Base-by-base conservation (phyloP, 2,329 filamentous ascomycete species). In the Colletotrichum chlorophyti region DNA sequence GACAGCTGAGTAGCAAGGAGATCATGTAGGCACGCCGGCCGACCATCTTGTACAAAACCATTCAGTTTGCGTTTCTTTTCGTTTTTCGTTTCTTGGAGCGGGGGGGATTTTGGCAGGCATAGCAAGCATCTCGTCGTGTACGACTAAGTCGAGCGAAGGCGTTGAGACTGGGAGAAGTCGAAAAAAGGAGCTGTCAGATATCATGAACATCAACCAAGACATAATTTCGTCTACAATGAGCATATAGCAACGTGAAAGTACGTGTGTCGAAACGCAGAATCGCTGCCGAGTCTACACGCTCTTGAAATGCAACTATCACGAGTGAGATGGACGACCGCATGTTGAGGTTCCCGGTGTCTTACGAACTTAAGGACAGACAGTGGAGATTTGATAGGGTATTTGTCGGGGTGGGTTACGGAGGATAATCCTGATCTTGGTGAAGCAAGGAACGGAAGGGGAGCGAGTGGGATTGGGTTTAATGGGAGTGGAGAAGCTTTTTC, bases 11-110 rank as follows among this genome's bases (percentile, higher is more conserved):
- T 42, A 23, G 29, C 26, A 24, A 11, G 29, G 31, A 48, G 38
- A 19, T 29, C 21, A 54, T 53, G 58, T 37, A 53, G 62, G 45
- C 45, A 53, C 53, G 59, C 57, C 53, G 58, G 52, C 21, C 43
- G 46, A 47, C 59, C 62, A 69, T 69, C 55, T 68, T 69, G 67
- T 66, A 67, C 65, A 68, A 51, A 63, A 60, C 52, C 62, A 63
- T 57, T 58, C 27, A 62, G 38, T 57, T 49, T 61, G 32, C 23
- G n/a, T n/a, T n/a, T n/a, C n/a, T n/a, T n/a, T n/a, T n/a, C n/a
- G n/a, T 49, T 41, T 51, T 5, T 47, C 41, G 12, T 40, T 37
- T 41, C 12, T 32, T 3, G 17, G 26, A 43, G 24, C 32, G 41
- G 29, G 32, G 41, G n/a, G 53, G 43, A 21, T 34, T 52, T 55